Evolutionary conservation across 1,284 basidiomycete species (phyloP).

Genomic region (Marasmius oreades): DNA sequence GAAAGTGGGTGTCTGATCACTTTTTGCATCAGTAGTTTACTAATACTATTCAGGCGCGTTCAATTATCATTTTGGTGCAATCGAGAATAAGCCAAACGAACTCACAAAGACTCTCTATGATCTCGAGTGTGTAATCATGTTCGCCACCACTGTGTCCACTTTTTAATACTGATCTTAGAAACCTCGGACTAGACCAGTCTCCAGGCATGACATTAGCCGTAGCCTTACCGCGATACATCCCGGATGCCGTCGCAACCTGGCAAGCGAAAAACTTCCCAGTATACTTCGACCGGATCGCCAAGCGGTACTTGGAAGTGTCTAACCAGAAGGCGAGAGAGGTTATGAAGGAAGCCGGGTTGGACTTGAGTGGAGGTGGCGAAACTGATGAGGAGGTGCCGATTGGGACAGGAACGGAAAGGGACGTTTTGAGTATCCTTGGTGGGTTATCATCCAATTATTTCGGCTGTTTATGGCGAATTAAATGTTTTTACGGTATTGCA

Average conservation of each 20-base stretch:
- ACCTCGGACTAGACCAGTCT: not conserved
- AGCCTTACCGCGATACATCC: not conserved
- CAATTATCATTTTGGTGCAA: constrained; percentile 2
- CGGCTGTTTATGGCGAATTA: too few relatives aligned
- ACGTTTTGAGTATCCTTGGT: not conserved
- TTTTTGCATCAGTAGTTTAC: too few relatives aligned
- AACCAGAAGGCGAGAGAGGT: not conserved
- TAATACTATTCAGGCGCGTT: constrained; percentile 1
- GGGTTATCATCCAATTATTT: too few relatives aligned
- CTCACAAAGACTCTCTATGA: not conserved
- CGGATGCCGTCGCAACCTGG: not conserved
- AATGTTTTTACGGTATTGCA: not conserved
- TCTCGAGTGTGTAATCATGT: not conserved
- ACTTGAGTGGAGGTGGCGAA: not conserved
- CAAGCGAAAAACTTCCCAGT: not conserved
- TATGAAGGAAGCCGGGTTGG: not conserved
- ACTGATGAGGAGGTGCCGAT: not conserved
- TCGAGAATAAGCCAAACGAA: constrained; percentile 1
- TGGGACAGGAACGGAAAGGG: not conserved
- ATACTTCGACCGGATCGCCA: not conserved
- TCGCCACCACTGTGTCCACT: too few relatives aligned
- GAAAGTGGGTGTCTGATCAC: not conserved
- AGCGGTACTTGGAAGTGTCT: not conserved
- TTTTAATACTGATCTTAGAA: not conserved
- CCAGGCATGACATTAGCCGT: not conserved